Evolutionary conservation across 2,329 filamentous ascomycete species (phyloP), one percentile per base, ranked within the genome.

Genomic region (Pestalotiopsis sp.): DNA sequence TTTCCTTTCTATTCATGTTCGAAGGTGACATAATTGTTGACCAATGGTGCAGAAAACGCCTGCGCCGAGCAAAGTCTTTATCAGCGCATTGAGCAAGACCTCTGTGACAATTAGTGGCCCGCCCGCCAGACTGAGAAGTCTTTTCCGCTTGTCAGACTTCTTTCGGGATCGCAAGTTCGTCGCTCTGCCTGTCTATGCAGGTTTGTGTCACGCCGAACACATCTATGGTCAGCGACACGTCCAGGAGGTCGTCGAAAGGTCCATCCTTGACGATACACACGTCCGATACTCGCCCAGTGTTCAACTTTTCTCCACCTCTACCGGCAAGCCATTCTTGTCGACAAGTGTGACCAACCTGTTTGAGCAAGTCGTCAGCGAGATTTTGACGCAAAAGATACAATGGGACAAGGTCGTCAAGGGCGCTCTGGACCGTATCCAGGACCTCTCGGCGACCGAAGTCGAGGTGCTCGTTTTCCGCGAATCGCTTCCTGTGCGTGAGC

Each of bases 71-170:
- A 82, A 82, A 67, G 68, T 84, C 7, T 84, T 84, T 69, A 78
- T 84, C 68, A 83, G 82, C 70, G 77, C 79, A 0, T 58, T 77
- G 2, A 76, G 72, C 60, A 45, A 67, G 4, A 76, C 72, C 5
- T 80, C 77, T 0, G 76, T 82, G 3, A 82, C 77, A 1, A 71
- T 83, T 31, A 83, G 79, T 52, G 82, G 82, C 1, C 80, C 82
- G 4, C 79, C 78, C 0, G 71, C 76, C 2, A 69, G 74, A 3
- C 69, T 83, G 9, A 77, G 78, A 62, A 66, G 68, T 1, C 17
- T 76, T 11, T 76, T 83, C 57, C 73, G 69, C 25, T 67, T 70
- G 1, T 72, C 76, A 0, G 73, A 78, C 31, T 77, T 77, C 58
- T 75, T 80, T 45, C 76, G 77, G 1, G 73, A 79, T 65, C 65